A percentile compares a stretch with the other conserved stretches of the same genome.
Evolutionary conservation across 2,329 filamentous ascomycete species (phyloP).

Genomic region (Xylaria digitata): DNA sequence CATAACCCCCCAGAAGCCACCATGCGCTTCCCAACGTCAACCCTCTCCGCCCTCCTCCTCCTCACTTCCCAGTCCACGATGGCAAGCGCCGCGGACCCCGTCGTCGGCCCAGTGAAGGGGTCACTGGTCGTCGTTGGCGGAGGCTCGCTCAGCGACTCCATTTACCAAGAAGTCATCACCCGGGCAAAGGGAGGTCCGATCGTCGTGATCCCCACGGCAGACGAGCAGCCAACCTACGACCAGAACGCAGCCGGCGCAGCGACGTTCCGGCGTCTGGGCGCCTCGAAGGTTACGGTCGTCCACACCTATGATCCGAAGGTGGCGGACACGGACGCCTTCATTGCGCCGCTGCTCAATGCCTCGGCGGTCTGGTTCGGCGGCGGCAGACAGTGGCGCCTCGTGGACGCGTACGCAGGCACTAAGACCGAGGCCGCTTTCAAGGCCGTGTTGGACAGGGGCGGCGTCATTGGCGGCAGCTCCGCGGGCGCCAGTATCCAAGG

Average conservation of each 20-base stretch:
- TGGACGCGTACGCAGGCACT: constrained; percentile 51
- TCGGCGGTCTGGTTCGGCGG: constrained; percentile 50
- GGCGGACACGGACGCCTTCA: constrained; percentile 50
- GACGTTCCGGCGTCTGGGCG: constrained; percentile 47
- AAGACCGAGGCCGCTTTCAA: constrained; percentile 46
- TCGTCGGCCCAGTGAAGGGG: constrained; percentile 48
- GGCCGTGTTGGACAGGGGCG: constrained; percentile 47
- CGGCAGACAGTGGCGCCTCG: constrained; percentile 50
- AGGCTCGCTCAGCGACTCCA: constrained; percentile 47
- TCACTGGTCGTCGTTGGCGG: constrained; percentile 50
- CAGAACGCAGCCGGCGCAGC: constrained; percentile 44
- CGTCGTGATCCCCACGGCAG: constrained; percentile 50
- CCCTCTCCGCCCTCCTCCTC: constrained; percentile 30
- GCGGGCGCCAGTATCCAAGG: constrained; percentile 51
- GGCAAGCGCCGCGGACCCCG: constrained; percentile 24
- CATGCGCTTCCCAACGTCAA: constrained; percentile 72
- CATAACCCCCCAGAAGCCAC: constrained; percentile 4
- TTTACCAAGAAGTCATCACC: constrained; percentile 49
- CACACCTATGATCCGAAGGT: constrained; percentile 49
- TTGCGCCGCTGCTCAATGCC: constrained; percentile 44
- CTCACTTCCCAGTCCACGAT: constrained; percentile 30
- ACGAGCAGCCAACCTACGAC: constrained; percentile 46
- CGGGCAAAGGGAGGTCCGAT: constrained; percentile 48
- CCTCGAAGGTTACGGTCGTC: constrained; percentile 47
- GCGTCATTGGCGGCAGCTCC: constrained; percentile 47